These are phyloP conservation scores for Cryptococcus deneoformans DNA, from an alignment of 1,284 basidiomycete species.

Conservation along the genomic window DNA sequence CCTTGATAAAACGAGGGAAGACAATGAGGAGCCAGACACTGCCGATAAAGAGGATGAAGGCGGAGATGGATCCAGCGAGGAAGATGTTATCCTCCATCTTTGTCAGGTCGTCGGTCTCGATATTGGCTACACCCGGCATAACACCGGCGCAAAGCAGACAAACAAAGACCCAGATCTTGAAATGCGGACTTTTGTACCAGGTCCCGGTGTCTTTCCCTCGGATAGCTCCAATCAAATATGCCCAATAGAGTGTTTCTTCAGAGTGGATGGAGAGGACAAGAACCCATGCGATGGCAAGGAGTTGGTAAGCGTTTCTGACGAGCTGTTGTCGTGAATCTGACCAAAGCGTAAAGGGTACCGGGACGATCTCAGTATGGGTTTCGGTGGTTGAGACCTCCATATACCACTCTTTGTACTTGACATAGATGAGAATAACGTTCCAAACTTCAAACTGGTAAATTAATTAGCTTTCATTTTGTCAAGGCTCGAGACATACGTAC, in stretches of 20 bases:
- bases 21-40: constrained; percentile 23
- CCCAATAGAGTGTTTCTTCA: constrained; percentile 41
- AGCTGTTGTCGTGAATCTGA: constrained; percentile 10
- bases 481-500: constrained; percentile 3
- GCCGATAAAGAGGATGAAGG: constrained; percentile 14
- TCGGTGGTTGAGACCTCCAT: constrained; percentile 1
- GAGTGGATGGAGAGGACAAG: constrained; percentile 27
- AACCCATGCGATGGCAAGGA: constrained; percentile 23
- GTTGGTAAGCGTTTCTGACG: constrained; percentile 22
- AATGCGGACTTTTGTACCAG: constrained; percentile 31
- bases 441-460: constrained; percentile 20
- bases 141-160: constrained; percentile 11
- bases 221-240: constrained; percentile 32
- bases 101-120: constrained; percentile 19
- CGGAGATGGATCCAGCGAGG: constrained; percentile 24
- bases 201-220: constrained; percentile 14
- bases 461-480: no score
- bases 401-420: constrained; percentile 30
- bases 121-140: constrained; percentile 15
- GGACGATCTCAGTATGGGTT: constrained; percentile 17
- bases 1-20: constrained; percentile 25
- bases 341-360: constrained; percentile 29
- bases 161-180: constrained; percentile 28
- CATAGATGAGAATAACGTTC: constrained; percentile 22
- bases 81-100: constrained; percentile 33